A percentile compares a stretch with the other conserved stretches of the same genome.
Conservation (phyloP, 257 asterid genomes). For the Parsonsia alboflavescens region DNA sequence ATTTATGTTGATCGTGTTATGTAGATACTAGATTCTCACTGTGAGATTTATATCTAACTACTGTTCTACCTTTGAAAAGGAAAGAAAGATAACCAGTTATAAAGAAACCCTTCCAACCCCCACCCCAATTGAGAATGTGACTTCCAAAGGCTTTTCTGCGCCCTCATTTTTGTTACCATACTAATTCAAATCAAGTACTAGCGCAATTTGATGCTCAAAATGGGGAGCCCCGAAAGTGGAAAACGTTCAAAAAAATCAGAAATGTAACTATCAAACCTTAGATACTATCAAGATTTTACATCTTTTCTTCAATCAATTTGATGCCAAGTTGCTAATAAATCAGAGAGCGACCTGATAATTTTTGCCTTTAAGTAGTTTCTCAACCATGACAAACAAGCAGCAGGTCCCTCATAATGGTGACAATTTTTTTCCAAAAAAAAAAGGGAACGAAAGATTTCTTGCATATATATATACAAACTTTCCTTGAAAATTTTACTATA, state of each 20-base stretch:
- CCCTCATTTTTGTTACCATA: not conserved
- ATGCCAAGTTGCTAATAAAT: constrained; percentile 5
- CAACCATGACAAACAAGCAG: no score
- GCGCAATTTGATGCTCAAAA: not conserved
- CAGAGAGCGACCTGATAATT: not conserved
- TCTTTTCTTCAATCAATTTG: not conserved
- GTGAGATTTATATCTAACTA: no score
- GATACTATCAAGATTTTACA: not conserved
- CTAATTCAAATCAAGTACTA: not conserved
- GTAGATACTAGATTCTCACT: no score
- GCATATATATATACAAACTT: no score
- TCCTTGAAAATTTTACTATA: not conserved
- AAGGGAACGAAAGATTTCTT: no score
- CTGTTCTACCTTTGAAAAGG: not conserved
- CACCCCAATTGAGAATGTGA: not conserved
- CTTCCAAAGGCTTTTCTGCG: not conserved
- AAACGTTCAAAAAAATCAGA: constrained; percentile 1
- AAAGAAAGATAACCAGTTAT: not conserved
- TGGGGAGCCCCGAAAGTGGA: not conserved
- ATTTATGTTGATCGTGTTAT: no score
- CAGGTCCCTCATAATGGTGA: no score
- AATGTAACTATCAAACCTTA: not conserved
- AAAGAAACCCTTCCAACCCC: not conserved
- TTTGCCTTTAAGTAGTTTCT: not conserved
- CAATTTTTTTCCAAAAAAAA: no score